phyloP scores from a whole-genome alignment of 768 basidiomycete genomes.

The Cubamyces lactineus region DNA sequence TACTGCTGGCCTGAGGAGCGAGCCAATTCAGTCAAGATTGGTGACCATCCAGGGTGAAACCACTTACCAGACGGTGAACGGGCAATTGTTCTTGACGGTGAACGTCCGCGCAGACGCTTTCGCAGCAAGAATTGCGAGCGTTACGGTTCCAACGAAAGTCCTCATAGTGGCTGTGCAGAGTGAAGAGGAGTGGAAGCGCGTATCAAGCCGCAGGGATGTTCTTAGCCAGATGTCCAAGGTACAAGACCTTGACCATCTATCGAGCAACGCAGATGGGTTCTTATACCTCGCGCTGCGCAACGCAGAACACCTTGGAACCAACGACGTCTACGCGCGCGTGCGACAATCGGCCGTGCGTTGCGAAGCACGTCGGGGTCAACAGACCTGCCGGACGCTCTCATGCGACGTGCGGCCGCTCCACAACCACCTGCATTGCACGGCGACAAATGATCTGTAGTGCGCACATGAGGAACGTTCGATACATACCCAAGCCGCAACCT shows the following conservation, averaged over 20 bases:
- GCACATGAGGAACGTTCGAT: neutral
- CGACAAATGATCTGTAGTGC: neutral
- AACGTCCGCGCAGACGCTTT: slow-evolving; percentile 31
- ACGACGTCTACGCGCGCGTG: neutral
- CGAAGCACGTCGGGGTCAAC: slow-evolving; percentile 4
- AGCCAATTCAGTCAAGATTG: too few species aligned
- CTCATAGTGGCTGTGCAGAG: slow-evolving; percentile 17
- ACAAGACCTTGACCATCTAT: neutral
- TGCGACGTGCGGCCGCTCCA: slow-evolving; percentile 3
- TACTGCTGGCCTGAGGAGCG: slow-evolving; percentile 9
- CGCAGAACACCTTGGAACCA: neutral
- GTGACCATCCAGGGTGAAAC: neutral
- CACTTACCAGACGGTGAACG: slow-evolving; percentile 45
- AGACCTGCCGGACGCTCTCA: neutral
- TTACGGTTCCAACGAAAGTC: slow-evolving; percentile 11
- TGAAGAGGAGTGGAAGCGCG: neutral
- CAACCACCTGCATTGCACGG: slow-evolving; percentile 6
- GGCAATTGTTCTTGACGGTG: slow-evolving; percentile 44
- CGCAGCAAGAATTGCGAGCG: slow-evolving; percentile 17
- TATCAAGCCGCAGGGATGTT: neutral
- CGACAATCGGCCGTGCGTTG: neutral
- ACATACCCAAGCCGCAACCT: neutral
- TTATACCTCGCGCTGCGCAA: slow-evolving; percentile 1
- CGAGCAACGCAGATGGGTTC: neutral
- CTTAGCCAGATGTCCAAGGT: neutral